These are phyloP conservation scores for Phytophthora rubi DNA, from an alignment of 352 stramenopile genomes.

Conservation along the genomic window DNA sequence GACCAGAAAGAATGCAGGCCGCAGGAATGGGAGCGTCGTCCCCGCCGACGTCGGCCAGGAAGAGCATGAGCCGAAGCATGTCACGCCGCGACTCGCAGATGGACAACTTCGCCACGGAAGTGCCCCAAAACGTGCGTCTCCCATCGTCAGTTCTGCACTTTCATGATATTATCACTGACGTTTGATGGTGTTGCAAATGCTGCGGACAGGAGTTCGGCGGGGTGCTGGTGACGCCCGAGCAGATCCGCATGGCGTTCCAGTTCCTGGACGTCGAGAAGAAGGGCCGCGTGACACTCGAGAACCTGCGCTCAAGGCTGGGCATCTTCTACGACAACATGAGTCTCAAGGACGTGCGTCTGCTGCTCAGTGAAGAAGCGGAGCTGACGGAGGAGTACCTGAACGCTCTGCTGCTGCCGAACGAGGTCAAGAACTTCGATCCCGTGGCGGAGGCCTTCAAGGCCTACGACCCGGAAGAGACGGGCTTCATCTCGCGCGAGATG, in stretches of 20 bases:
- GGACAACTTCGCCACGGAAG: slow-evolving; percentile 6
- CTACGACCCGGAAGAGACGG: slow-evolving; percentile 90
- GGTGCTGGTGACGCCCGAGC: slow-evolving; percentile 82
- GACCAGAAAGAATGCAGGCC: slow-evolving; percentile 17
- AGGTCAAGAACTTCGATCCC: slow-evolving; percentile 91
- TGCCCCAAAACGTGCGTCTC: slow-evolving; percentile 32
- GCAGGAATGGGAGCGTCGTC: slow-evolving; percentile 1
- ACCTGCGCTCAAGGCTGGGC: slow-evolving; percentile 76
- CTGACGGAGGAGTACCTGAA: slow-evolving; percentile 78
- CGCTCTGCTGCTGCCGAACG: slow-evolving; percentile 85
- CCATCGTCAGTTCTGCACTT: background rate
- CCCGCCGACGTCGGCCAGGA: slow-evolving; percentile 7
- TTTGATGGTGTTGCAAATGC: background rate
- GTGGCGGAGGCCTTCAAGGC: slow-evolving; percentile 90
- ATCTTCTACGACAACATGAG: slow-evolving; percentile 91
- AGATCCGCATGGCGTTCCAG: slow-evolving; percentile 88
- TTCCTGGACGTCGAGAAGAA: slow-evolving; percentile 91
- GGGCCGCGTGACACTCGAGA: slow-evolving; percentile 80
- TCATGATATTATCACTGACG: background rate
- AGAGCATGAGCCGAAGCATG: slow-evolving; percentile 5
- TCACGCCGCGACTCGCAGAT: slow-evolving; percentile 11
- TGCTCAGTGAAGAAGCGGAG: slow-evolving; percentile 87
- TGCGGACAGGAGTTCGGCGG: slow-evolving; percentile 73
- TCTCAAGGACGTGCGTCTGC: slow-evolving; percentile 78
- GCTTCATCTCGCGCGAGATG: slow-evolving; percentile 83